Evolutionary conservation across 2,329 filamentous ascomycete genomes (phyloP).

Genomic region (Nakataea oryzae): DNA sequence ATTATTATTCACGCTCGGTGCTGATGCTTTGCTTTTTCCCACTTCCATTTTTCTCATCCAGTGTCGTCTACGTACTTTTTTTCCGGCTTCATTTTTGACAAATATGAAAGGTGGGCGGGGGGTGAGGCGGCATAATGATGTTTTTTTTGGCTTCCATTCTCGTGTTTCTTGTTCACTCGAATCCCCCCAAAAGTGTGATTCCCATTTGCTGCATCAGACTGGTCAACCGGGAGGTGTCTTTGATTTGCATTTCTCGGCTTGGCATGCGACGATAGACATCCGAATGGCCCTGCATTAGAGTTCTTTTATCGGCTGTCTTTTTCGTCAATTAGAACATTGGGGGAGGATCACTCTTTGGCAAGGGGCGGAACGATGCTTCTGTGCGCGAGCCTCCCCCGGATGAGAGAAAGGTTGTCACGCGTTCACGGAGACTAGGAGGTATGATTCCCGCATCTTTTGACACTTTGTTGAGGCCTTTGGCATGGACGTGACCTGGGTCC

Average conservation of each 20-base stretch:
- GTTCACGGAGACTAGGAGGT: neutral
- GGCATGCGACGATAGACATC: slow-evolving; percentile 22
- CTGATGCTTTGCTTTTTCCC: slow-evolving; percentile 7
- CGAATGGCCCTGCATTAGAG: slow-evolving; percentile 18
- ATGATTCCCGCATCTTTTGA: neutral
- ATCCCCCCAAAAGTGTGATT: slow-evolving; percentile 17
- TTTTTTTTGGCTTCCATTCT: neutral
- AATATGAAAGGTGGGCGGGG: slow-evolving; percentile 1
- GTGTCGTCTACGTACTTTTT: slow-evolving; percentile 4
- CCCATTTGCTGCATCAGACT: slow-evolving; percentile 24
- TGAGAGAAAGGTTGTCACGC: neutral
- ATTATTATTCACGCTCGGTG: slow-evolving; percentile 7
- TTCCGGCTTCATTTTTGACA: slow-evolving; percentile 5
- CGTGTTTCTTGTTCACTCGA: slow-evolving; percentile 4
- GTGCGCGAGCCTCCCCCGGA: neutral
- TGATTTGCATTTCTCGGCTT: slow-evolving; percentile 22
- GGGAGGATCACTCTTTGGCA: neutral
- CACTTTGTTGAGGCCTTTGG: neutral
- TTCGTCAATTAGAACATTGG: slow-evolving; percentile 1
- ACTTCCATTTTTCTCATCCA: slow-evolving; percentile 4
- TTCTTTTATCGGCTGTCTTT: slow-evolving; percentile 9
- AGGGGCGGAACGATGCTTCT: neutral
- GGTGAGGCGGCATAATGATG: neutral
- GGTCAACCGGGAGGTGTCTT: slow-evolving; percentile 21
- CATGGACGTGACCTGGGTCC: neutral